Conservation (phyloP, 345 rosid genomes). For the Turritis glabra region DNA sequence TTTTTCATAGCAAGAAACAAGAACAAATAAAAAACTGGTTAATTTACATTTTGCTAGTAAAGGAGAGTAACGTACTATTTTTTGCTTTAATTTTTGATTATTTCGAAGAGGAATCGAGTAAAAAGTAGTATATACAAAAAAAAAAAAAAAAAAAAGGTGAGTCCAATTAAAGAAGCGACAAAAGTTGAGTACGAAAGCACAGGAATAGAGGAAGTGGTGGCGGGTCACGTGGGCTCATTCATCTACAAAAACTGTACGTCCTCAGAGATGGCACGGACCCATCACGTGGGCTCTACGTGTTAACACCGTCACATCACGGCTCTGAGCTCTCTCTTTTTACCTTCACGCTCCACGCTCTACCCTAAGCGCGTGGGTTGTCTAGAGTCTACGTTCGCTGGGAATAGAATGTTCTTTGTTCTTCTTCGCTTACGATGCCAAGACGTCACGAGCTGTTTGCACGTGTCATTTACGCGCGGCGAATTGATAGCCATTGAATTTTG, state of each 20-base stretch:
- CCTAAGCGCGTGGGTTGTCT: background rate
- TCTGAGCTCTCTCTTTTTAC: background rate
- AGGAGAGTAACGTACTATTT: slow-evolving; percentile 5
- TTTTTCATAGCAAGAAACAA: too few relatives aligned
- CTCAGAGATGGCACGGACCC: slow-evolving; percentile 38
- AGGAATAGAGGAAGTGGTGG: slow-evolving; percentile 39
- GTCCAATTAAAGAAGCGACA: slow-evolving; percentile 31
- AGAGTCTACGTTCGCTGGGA: slow-evolving; percentile 27
- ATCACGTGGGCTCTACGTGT: slow-evolving; percentile 38
- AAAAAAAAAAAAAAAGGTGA: slow-evolving; percentile 7
- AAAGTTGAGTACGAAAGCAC: slow-evolving; percentile 38
- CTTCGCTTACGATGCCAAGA: slow-evolving; percentile 25
- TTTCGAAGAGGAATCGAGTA: slow-evolving; percentile 31
- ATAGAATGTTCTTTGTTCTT: slow-evolving; percentile 36
- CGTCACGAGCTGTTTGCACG: slow-evolving; percentile 25
- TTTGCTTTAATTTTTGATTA: background rate
- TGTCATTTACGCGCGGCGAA: slow-evolving; percentile 32
- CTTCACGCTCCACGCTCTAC: slow-evolving; percentile 2
- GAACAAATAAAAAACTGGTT: too few relatives aligned
- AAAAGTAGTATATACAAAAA: background rate
- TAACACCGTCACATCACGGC: slow-evolving; percentile 27
- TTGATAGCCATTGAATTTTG: background rate
- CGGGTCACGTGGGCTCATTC: slow-evolving; percentile 39
- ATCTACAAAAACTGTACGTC: slow-evolving; percentile 27
- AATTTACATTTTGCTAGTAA: too few relatives aligned